A percentile compares a stretch with the other conserved stretches of the same genome.
Evolutionary conservation across 2,329 filamentous ascomycete genomes (phyloP).

Genomic region (Plectosphaerella sp.): DNA sequence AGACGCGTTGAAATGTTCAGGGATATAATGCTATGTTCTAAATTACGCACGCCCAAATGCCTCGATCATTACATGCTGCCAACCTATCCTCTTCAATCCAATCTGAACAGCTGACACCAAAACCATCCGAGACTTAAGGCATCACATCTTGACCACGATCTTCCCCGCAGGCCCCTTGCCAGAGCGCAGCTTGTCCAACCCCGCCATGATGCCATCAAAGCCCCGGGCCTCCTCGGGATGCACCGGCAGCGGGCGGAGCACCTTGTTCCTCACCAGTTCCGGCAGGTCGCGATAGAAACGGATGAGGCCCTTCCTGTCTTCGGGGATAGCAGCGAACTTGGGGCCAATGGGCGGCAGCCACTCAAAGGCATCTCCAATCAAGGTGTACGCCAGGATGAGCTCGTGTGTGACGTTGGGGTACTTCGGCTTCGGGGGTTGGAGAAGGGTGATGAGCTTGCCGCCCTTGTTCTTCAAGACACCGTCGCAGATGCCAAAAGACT

Average conservation of each 20-base stretch:
- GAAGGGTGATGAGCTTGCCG: conserved; percentile 22
- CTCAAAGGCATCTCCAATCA: conserved; percentile 17
- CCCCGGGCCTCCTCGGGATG: conserved; percentile 7
- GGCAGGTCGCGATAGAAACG: conserved; percentile 16
- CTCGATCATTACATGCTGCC: too few relatives aligned
- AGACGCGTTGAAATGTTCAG: too few relatives aligned
- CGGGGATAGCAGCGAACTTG: conserved; percentile 19
- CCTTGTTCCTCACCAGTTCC: neutral
- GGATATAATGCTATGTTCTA: too few relatives aligned
- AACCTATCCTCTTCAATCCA: too few relatives aligned
- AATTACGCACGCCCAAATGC: too few relatives aligned
- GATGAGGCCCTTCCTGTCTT: conserved; percentile 15
- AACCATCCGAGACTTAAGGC: too few relatives aligned
- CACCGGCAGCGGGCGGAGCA: conserved; percentile 14
- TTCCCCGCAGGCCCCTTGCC: conserved; percentile 17
- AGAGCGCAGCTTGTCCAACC: conserved; percentile 13
- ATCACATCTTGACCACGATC: conserved; percentile 11
- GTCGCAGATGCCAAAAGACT: conserved; percentile 21
- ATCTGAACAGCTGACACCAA: too few relatives aligned
- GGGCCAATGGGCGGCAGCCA: conserved; percentile 20
- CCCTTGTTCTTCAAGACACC: conserved; percentile 16
- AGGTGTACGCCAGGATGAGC: conserved; percentile 18
- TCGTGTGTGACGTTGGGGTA: conserved; percentile 14
- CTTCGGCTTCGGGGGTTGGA: conserved; percentile 14
- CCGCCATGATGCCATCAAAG: conserved; percentile 11